Conservation (phyloP, 1,139 yeast species). For the Nakaseomyces sp. region DNA sequence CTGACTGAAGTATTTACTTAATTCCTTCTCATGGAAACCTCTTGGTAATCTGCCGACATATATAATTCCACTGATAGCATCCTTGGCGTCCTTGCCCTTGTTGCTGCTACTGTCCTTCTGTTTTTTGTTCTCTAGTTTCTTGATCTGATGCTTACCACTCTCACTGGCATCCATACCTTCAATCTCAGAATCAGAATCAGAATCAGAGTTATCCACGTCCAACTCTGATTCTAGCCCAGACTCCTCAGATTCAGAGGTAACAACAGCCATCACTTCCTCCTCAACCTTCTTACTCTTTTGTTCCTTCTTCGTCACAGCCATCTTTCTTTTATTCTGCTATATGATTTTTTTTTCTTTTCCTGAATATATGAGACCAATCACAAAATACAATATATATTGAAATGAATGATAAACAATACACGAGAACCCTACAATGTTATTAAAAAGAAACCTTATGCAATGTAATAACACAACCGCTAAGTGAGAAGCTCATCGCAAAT, state of each 20-base stretch:
- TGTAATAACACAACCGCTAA: too few species aligned
- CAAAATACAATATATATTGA: too few species aligned
- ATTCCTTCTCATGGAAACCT: conserved; percentile 80
- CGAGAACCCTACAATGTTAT: too few species aligned
- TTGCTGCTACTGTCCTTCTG: conserved; percentile 11
- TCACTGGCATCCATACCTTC: conserved; percentile 32
- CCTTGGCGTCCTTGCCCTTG: conserved; percentile 9
- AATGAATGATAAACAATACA: too few species aligned
- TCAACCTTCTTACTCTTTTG: background rate
- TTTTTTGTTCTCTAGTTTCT: conserved; percentile 26
- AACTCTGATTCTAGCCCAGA: conserved; percentile 1
- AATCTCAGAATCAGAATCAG: conserved; percentile 16
- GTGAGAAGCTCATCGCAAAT: conserved; percentile 5
- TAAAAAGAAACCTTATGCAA: too few species aligned
- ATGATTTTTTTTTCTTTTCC: background rate
- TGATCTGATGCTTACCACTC: conserved; percentile 23
- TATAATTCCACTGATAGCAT: conserved; percentile 36
- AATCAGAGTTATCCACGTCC: conserved; percentile 18
- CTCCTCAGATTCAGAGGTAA: conserved; percentile 6
- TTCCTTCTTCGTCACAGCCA: background rate
- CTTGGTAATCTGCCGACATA: conserved; percentile 90
- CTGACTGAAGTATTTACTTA: conserved; percentile 69
- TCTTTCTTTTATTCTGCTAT: background rate
- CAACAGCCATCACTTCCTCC: background rate
- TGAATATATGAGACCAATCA: too few species aligned